Evolutionary conservation across 2,329 filamentous ascomycete genomes (phyloP).

Genomic region (Hypoxylon sp.): DNA sequence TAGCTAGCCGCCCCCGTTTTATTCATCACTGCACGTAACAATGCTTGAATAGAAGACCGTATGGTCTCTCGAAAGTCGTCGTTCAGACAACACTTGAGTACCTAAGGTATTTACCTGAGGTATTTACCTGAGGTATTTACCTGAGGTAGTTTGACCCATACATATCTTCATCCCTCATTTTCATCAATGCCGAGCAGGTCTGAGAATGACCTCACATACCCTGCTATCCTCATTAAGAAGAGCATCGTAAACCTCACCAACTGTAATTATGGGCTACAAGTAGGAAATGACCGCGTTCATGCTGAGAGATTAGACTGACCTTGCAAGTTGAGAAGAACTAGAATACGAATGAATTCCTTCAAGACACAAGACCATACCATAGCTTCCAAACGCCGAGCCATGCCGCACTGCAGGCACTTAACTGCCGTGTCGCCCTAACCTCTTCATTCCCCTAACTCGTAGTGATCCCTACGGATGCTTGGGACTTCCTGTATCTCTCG

Average conservation of each 20-base stretch:
- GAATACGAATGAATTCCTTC: neutral
- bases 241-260: neutral
- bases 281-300: neutral
- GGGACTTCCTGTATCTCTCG: conserved; percentile 11
- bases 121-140: too few species aligned
- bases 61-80: too few species aligned
- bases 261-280: neutral
- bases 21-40: neutral
- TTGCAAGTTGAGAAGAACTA: neutral
- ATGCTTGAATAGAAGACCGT: neutral
- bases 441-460: conserved; percentile 8
- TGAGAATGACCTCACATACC: neutral
- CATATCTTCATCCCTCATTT: neutral
- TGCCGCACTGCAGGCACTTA: neutral
- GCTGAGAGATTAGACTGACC: neutral
- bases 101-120: too few species aligned
- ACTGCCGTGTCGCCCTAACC: conserved; percentile 24
- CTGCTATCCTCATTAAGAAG: neutral
- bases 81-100: too few species aligned
- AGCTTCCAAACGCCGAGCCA: neutral
- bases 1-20: neutral
- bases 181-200: neutral
- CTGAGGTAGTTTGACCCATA: too few species aligned
- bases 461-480: neutral
- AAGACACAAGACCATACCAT: neutral